A percentile compares a stretch with the other conserved stretches of the same genome.
phyloP scores from a whole-genome alignment of 2,329 filamentous ascomycete species.

The Sordariomycetes sp. region DNA sequence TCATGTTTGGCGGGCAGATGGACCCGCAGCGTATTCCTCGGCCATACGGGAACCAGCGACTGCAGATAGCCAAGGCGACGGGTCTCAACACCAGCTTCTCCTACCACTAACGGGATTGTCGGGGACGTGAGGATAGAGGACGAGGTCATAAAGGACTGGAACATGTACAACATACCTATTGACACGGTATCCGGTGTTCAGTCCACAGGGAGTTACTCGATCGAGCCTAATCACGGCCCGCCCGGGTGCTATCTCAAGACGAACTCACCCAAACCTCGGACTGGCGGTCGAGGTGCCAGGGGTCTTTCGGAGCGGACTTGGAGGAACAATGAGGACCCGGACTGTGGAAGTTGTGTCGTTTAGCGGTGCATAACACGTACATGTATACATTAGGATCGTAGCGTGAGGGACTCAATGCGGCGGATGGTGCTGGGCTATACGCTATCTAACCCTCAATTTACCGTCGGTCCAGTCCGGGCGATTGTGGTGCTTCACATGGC shows the following conservation, averaged over 20 bases:
- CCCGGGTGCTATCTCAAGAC: conserved; percentile 23
- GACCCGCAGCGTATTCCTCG: conserved; percentile 33
- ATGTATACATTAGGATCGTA: too few relatives aligned
- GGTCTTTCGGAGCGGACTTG: conserved; percentile 1
- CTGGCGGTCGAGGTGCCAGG: background rate
- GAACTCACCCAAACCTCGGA: conserved; percentile 18
- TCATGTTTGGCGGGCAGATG: conserved; percentile 35
- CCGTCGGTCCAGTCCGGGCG: too few relatives aligned
- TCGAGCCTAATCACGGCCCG: conserved; percentile 9
- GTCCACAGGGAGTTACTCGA: background rate
- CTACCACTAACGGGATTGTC: conserved; percentile 34
- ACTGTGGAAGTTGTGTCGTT: background rate
- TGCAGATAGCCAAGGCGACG: conserved; percentile 78
- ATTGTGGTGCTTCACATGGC: too few relatives aligned
- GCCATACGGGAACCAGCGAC: conserved; percentile 31
- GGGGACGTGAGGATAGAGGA: conserved; percentile 26
- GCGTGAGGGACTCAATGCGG: too few relatives aligned
- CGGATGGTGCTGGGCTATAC: too few relatives aligned
- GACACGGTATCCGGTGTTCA: background rate
- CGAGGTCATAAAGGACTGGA: background rate
- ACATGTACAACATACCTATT: background rate
- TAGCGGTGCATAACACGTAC: too few relatives aligned
- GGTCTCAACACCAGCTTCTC: conserved; percentile 53
- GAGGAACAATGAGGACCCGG: conserved; percentile 2
- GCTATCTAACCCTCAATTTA: too few relatives aligned